Evolutionary conservation across 192 early-diverging fungal species (phyloP), one percentile per base, ranked within the genome.

Genomic region (Linnemannia elongata): DNA sequence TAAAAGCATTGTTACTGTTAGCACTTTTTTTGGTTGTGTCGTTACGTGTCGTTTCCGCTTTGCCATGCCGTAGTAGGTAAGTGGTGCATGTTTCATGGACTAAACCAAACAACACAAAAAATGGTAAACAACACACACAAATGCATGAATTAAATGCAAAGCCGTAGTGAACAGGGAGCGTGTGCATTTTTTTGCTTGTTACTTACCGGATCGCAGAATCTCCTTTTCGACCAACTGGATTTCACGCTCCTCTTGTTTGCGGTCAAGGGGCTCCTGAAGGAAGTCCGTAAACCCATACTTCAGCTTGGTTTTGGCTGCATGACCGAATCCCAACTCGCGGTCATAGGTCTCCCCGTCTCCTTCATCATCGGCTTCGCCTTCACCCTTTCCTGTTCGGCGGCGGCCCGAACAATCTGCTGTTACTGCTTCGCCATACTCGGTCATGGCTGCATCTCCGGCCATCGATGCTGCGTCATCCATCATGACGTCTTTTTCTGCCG

Each of bases 141-240:
- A 38, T 27, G 49, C 30, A 72, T 72, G 35, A 72, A n/a, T 35
- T 9, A 38, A 72, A n/a, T 72, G 41, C 60, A 35, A 33, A 60
- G 13, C 0, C 1, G 13, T 8, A 7, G 27, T 30, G 60, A 12
- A 24, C 42, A 44, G 17, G 49, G 49, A 18, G 49, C 5, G 49
- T 52, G 0, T 20, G 20, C 44, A 1, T 10, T 45, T 15, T 15
- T 45, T 52, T 52, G 20, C 17, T 20, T 52, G 5, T 36, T 22
- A 36, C 70, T 80, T 68, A 81, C 84, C 79, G 35, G 84, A 80
- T 8, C 54, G 74, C 54, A 86, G 15, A 70, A 86, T 86, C 57
- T 86, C 84, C 66, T 77, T 72, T 49, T 86, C 84, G 2, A 86
- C 84, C 33, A 77, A 47, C 38, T 77, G 57, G 4, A 86, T 77